Evolutionary conservation across 1,139 yeast species (phyloP).

Genomic region (Blastobotrys malaysiensis): DNA sequence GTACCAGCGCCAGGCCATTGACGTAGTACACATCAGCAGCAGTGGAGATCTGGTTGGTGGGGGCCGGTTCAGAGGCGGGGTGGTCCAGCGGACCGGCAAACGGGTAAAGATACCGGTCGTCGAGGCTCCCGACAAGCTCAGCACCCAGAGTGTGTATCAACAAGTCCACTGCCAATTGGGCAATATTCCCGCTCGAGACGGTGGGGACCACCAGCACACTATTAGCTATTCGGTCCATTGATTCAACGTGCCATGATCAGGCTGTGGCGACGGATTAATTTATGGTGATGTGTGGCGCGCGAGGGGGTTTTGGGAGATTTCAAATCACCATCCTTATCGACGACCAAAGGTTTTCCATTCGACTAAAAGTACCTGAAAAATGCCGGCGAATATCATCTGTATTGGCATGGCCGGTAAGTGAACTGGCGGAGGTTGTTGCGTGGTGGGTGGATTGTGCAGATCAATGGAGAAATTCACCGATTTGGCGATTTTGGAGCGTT

Average conservation of each 20-base stretch:
- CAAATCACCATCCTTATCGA: background rate
- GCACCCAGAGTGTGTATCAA: conserved; percentile 59
- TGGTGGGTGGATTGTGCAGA: too few species aligned
- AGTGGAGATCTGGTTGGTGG: conserved; percentile 34
- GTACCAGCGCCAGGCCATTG: conserved; percentile 48
- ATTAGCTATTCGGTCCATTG: conserved; percentile 4
- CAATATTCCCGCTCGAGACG: conserved; percentile 83
- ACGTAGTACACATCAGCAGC: conserved; percentile 19
- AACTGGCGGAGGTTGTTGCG: background rate
- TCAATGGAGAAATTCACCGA: too few species aligned
- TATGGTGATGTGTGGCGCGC: background rate
- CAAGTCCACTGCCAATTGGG: conserved; percentile 75
- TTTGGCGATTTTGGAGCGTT: too few species aligned
- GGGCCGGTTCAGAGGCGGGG: conserved; percentile 48
- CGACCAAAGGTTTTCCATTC: background rate
- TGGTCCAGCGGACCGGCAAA: conserved; percentile 74
- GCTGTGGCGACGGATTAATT: background rate
- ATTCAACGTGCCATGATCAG: background rate
- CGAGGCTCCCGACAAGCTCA: conserved; percentile 48
- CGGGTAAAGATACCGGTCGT: conserved; percentile 64
- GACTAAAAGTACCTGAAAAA: background rate
- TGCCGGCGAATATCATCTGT: conserved; percentile 48
- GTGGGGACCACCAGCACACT: conserved; percentile 51
- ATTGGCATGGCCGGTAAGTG: conserved; percentile 87
- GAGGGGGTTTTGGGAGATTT: background rate